phyloP scores from a whole-genome alignment of 768 basidiomycete species.

The Hypholoma sublateritium region DNA sequence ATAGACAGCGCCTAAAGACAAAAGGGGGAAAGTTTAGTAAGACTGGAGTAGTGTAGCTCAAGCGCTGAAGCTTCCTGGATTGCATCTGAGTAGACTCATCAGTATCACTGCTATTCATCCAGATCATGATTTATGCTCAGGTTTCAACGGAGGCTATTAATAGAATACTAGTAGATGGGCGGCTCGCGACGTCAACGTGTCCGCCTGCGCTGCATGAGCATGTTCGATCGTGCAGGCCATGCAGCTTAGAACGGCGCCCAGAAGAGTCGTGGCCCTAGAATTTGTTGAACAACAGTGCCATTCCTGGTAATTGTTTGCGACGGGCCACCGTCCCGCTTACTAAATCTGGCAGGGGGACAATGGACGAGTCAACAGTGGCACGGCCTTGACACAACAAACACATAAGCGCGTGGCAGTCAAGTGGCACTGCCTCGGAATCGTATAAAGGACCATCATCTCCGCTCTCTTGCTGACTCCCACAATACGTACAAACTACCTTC shows the following conservation, averaged over 20 bases:
- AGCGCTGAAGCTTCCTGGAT: too few relatives aligned
- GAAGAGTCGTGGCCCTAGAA: background rate
- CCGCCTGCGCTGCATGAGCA: background rate
- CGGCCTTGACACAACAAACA: background rate
- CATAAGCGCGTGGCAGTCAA: background rate
- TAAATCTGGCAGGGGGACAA: background rate
- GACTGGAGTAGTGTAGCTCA: too few relatives aligned
- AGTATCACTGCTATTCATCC: too few relatives aligned
- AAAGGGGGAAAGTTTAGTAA: too few relatives aligned
- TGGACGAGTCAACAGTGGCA: background rate
- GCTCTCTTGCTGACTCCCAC: slow-evolving; percentile 4
- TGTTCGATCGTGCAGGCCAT: background rate
- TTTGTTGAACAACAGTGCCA: background rate
- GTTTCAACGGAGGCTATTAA: too few relatives aligned
- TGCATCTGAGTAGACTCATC: too few relatives aligned
- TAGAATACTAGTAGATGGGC: background rate
- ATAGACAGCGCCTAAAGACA: too few relatives aligned
- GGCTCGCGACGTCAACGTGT: background rate
- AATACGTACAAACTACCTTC: slow-evolving; percentile 5
- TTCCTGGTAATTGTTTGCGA: slow-evolving; percentile 1
- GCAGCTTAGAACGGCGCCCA: background rate
- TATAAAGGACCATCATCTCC: slow-evolving; percentile 7
- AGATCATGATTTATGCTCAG: too few relatives aligned
- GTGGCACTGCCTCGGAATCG: slow-evolving; percentile 8
- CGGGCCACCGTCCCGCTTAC: background rate